Evolutionary conservation across 208 protist genomes (phyloP).

Genomic region (Phytomonas sp.): DNA sequence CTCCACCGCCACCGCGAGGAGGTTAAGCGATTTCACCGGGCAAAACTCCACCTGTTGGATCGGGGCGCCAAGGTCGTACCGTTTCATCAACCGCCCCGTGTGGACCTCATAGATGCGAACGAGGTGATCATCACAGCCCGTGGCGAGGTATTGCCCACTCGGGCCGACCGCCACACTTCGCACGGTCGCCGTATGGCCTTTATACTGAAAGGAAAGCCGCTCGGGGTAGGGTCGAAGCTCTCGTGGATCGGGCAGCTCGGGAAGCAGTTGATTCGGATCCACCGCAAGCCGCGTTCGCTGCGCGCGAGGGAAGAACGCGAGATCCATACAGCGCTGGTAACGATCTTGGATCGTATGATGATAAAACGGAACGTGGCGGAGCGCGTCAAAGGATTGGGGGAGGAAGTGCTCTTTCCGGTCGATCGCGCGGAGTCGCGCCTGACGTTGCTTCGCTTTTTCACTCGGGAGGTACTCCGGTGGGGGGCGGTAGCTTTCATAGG

Average conservation of each 20-base stretch:
- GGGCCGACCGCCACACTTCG: constrained; percentile 92
- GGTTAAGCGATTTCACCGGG: constrained; percentile 82
- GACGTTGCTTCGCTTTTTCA: constrained; percentile 82
- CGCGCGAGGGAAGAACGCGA: constrained; percentile 95
- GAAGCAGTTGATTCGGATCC: constrained; percentile 94
- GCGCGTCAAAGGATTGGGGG: constrained; percentile 84
- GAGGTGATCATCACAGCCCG: constrained; percentile 94
- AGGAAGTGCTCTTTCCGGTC: constrained; percentile 93
- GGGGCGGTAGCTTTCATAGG: constrained; percentile 98
- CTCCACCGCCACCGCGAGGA: constrained; percentile 87
- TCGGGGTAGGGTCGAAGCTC: constrained; percentile 99
- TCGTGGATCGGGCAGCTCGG: constrained; percentile 95
- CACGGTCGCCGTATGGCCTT: constrained; percentile 93
- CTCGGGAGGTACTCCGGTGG: constrained; percentile 96
- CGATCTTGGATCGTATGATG: constrained; percentile 94
- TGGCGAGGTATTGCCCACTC: constrained; percentile 96
- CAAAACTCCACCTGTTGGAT: constrained; percentile 93
- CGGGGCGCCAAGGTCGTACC: constrained; percentile 83
- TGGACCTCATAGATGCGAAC: constrained; percentile 96
- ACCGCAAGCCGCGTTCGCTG: constrained; percentile 88
- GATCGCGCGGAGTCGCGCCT: constrained; percentile 80
- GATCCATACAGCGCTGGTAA: constrained; percentile 99
- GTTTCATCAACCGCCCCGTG: constrained; percentile 94
- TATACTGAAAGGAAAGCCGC: constrained; percentile 91
- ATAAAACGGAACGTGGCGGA: constrained; percentile 95